Evolutionary conservation across 768 basidiomycete genomes (phyloP), one percentile per base, ranked within the genome.

Genomic region (Strobilomyces echinocephalus): DNA sequence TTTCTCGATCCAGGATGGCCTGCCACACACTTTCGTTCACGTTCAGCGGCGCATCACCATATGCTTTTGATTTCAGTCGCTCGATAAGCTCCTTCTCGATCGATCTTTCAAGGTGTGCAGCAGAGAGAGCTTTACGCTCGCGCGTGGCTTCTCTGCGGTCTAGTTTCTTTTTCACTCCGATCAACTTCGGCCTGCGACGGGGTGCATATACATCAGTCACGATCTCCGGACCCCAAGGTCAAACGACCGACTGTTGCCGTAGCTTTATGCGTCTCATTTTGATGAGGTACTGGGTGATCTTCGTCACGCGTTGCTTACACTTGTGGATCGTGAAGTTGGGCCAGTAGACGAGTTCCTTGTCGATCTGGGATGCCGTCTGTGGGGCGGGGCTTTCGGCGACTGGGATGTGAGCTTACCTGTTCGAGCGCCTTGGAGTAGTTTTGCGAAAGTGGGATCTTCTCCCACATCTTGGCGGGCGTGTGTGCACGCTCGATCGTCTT

Each of bases 401-500:
- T 12, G n/a, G n/a, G 40, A 12, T 31, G 33, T 26, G 9, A 15
- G 46, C 78, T 58, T 53, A 91, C 95, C 83, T 97, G 95, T 67
- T 95, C 91, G 46, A 99, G 75, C 9, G 97, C 95, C 72, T 91
- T 94, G 43, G 90, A 79, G 73, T 98, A 99, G 70, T 94, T 95
- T 63, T 89, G 91, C 26, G 91, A 92, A 14, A 98, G 79, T 63
- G 85, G 88, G 70, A 98, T 87, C 55, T 83, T 79, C 77, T 99
- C 95, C 97, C 97, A 98, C 95, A 98, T 95, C 64, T 88, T 84
- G 31, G 92, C 91, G 30, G 97, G 97, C 36, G 90, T 83, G 66
- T 99, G 97, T 10, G 97, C 94, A 49, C 97, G 83, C 72, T 99
- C 97, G 57, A 97, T 94, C 12, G 95, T 98, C 75, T 99, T 99